Evolutionary conservation across 495 filamentous ascomycete species (phyloP).

Genomic region (Podospora comata): DNA sequence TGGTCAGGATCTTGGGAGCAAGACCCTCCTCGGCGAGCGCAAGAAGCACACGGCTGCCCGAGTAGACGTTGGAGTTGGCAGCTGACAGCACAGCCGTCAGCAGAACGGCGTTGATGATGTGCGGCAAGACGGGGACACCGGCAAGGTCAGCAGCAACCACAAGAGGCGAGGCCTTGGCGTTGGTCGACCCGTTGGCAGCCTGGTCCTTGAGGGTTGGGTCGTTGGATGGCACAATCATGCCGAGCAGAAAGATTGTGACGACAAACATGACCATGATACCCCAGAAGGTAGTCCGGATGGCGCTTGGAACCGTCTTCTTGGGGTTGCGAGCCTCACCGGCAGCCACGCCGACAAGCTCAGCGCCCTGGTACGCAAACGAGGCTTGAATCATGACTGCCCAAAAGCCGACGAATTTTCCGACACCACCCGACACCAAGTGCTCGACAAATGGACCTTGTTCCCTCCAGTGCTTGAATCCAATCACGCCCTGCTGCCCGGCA

Average conservation of each 20-base stretch:
- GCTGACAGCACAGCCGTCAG: conserved; percentile 57
- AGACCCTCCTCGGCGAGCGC: conserved; percentile 60
- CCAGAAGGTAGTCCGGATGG: conserved; percentile 56
- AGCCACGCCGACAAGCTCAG: conserved; percentile 64
- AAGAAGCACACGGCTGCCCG: conserved; percentile 61
- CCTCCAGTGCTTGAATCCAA: conserved; percentile 73
- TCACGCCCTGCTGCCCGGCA: conserved; percentile 59
- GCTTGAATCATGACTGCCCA: conserved; percentile 49
- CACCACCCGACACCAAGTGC: conserved; percentile 42
- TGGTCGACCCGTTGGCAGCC: conserved; percentile 41
- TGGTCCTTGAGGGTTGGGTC: conserved; percentile 39
- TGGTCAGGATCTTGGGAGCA: conserved; percentile 50
- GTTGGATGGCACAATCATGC: conserved; percentile 60
- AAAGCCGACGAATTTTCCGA: conserved; percentile 48
- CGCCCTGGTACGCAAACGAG: conserved; percentile 47
- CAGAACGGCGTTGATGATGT: conserved; percentile 69
- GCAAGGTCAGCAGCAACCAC: conserved; percentile 65
- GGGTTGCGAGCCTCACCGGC: conserved; percentile 65
- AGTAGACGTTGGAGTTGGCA: conserved; percentile 59
- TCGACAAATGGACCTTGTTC: conserved; percentile 66
- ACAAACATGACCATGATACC: conserved; percentile 65
- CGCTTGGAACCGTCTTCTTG: conserved; percentile 51
- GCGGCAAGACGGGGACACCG: conserved; percentile 62
- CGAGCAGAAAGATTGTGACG: conserved; percentile 63
- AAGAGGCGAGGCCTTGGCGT: conserved; percentile 63